Conservation (phyloP, 495 filamentous ascomycete species). For the Neurospora sp. region DNA sequence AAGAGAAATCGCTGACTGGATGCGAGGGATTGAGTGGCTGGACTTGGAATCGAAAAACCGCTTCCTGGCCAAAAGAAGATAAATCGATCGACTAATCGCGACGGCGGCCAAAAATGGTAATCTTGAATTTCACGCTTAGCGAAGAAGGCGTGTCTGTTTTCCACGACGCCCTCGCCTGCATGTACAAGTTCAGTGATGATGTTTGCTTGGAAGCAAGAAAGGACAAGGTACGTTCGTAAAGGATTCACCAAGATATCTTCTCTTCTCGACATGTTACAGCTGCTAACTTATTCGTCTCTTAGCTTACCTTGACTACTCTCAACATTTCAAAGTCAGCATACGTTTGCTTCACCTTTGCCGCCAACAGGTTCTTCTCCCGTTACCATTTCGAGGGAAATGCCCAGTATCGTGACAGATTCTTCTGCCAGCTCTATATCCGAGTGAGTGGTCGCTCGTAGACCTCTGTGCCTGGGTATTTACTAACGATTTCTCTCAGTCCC, state of each 20-base stretch:
- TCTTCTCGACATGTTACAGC: neutral
- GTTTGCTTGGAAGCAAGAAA: conserved; percentile 76
- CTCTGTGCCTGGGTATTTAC: neutral
- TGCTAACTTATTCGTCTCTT: neutral
- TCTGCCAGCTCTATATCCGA: conserved; percentile 35
- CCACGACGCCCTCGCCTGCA: conserved; percentile 76
- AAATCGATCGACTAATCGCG: neutral
- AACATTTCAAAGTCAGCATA: conserved; percentile 94
- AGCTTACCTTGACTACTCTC: conserved; percentile 75
- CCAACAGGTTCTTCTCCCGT: conserved; percentile 66
- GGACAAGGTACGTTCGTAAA: conserved; percentile 46
- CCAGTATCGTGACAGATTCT: conserved; percentile 38
- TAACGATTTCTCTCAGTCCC: conserved; percentile 22
- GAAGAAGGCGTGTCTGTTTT: conserved; percentile 63
- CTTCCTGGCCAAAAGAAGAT: neutral
- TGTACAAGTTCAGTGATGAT: conserved; percentile 85
- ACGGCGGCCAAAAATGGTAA: conserved; percentile 12
- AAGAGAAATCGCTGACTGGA: neutral
- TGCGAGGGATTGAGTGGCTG: neutral
- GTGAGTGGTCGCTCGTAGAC: conserved; percentile 14
- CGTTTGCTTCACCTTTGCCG: conserved; percentile 66
- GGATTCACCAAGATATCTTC: neutral
- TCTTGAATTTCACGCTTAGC: conserved; percentile 67
- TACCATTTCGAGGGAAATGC: conserved; percentile 52
- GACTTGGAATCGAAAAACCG: neutral